A percentile compares a stretch with the other conserved stretches of the same genome.
Conservation (phyloP, 2,329 filamentous ascomycete species). For the Boeremia exigua region DNA sequence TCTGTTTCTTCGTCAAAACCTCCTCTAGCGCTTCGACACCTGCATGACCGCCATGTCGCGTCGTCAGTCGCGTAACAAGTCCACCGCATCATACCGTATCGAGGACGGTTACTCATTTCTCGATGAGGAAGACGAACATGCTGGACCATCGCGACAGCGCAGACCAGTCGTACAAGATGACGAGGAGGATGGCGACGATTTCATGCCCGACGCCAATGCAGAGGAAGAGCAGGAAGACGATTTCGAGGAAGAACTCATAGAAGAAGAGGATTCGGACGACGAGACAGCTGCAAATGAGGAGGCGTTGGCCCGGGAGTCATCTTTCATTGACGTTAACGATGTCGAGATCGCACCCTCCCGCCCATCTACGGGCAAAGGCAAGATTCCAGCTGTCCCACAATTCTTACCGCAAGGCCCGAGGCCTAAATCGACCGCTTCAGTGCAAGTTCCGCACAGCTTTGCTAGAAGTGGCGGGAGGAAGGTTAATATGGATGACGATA, state of each 20-base stretch:
- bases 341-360: conserved; percentile 1
- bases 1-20: conserved; percentile 6
- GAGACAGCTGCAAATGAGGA: conserved; percentile 28
- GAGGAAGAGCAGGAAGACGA: conserved; percentile 33
- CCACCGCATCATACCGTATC: conserved; percentile 27
- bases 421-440: not conserved
- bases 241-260: conserved; percentile 47
- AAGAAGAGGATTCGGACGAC: conserved; percentile 25
- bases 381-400: not conserved
- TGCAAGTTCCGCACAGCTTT: conserved; percentile 20
- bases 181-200: conserved; percentile 34
- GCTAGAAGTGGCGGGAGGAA: conserved; percentile 22
- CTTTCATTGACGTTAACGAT: conserved; percentile 21
- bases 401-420: not conserved
- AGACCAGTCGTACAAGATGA: conserved; percentile 18
- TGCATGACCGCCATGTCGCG: conserved; percentile 20
- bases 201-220: conserved; percentile 33
- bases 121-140: conserved; percentile 25
- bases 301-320: conserved; percentile 9
- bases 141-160: conserved; percentile 14
- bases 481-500: conserved; percentile 22
- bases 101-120: conserved; percentile 32
- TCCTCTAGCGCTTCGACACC: conserved; percentile 10
- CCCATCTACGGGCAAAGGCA: conserved; percentile 9
- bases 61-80: conserved; percentile 31